Percentiles rank a stretch among this genome's conserved stretches.
phyloP scores from a whole-genome alignment of 2,329 filamentous ascomycete species.

The Pestalotiopsis sp. region DNA sequence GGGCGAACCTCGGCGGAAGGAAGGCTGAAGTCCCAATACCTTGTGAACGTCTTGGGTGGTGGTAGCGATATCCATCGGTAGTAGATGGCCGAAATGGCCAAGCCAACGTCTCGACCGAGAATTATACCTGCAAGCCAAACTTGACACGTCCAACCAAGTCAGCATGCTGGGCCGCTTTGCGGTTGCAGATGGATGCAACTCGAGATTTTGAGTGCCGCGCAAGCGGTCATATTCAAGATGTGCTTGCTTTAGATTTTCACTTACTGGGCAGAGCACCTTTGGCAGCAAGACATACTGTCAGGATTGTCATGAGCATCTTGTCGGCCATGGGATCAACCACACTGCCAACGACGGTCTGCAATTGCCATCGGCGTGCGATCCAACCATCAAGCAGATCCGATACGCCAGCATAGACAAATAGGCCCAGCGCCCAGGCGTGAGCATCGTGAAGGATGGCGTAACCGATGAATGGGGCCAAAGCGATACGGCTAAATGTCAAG shows the following conservation, averaged over 20 bases:
- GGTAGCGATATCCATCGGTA: conserved; percentile 95
- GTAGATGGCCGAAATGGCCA: conserved; percentile 87
- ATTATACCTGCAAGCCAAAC: conserved; percentile 91
- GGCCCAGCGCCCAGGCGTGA: conserved; percentile 73
- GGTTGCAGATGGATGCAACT: no score
- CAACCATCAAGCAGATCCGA: conserved; percentile 93
- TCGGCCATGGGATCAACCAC: conserved; percentile 97
- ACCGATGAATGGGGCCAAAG: conserved; percentile 81
- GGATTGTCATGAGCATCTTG: conserved; percentile 91
- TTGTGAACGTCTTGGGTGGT: conserved; percentile 84
- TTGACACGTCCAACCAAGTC: conserved; percentile 31
- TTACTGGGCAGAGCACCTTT: conserved; percentile 80
- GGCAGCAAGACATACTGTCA: conserved; percentile 81
- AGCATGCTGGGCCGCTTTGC: not conserved
- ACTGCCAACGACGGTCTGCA: conserved; percentile 91
- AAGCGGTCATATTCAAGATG: not conserved
- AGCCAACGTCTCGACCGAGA: conserved; percentile 80
- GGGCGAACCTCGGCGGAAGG: conserved; percentile 84
- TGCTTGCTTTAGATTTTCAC: conserved; percentile 29
- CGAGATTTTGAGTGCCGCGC: not conserved
- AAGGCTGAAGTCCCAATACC: conserved; percentile 97
- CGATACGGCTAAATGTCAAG: conserved; percentile 82
- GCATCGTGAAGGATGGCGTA: conserved; percentile 86
- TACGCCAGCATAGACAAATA: conserved; percentile 91
- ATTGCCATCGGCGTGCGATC: conserved; percentile 85